Percentiles rank a stretch among this genome's conserved stretches.
phyloP scores from a whole-genome alignment of 495 filamentous ascomycete genomes.

The Zalerion maritima region DNA sequence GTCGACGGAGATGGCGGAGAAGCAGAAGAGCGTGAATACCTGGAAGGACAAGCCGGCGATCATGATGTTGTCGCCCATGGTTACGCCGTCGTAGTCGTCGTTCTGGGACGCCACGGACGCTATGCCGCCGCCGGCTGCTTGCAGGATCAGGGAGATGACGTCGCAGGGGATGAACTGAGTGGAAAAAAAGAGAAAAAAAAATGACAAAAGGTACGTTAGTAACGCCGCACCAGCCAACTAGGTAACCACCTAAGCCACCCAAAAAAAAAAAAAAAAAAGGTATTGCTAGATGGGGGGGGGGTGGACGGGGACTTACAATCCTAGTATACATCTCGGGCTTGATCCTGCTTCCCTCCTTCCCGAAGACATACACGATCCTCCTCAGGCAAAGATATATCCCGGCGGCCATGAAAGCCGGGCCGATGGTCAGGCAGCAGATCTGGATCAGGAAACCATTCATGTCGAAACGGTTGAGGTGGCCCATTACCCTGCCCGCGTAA shows the following conservation, averaged over 20 bases:
- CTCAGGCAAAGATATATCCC: constrained; percentile 49
- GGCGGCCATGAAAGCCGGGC: constrained; percentile 47
- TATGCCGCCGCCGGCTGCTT: constrained; percentile 48
- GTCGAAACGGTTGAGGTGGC: constrained; percentile 24
- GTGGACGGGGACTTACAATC: constrained; percentile 19
- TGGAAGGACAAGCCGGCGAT: constrained; percentile 48
- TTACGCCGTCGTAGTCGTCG: too few relatives aligned
- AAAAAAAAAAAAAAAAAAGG: background rate
- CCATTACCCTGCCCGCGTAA: constrained; percentile 28
- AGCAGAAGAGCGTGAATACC: constrained; percentile 34
- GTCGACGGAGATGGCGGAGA: constrained; percentile 27
- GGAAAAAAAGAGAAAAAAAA: too few relatives aligned
- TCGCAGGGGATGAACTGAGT: constrained; percentile 44
- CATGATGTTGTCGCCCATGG: constrained; percentile 50
- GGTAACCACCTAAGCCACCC: too few relatives aligned
- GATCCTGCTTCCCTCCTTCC: constrained; percentile 45
- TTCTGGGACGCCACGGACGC: constrained; percentile 32
- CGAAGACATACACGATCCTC: constrained; percentile 44
- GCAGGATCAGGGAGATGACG: constrained; percentile 45
- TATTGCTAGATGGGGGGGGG: constrained; percentile 12
- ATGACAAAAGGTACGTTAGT: too few relatives aligned
- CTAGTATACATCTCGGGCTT: constrained; percentile 37
- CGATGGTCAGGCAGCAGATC: constrained; percentile 49
- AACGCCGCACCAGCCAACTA: too few relatives aligned
- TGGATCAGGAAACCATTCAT: constrained; percentile 34